These are phyloP conservation scores for Coccomyxa sp. DNA, from an alignment of 139 green algal genomes.

Conservation along the genomic window DNA sequence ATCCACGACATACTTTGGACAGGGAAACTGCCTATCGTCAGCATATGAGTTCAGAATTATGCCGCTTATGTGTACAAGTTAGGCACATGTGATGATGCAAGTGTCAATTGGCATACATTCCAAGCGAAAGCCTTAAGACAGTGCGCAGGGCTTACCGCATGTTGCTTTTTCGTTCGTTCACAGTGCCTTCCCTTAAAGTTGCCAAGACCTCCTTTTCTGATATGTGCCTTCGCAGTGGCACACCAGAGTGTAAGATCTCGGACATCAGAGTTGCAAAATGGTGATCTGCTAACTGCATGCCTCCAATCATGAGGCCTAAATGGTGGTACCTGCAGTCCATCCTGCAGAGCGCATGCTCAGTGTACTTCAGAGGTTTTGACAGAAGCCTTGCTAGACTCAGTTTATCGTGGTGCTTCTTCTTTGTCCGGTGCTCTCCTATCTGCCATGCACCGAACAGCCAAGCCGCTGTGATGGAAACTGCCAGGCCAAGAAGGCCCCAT, in stretches of 20 bases:
- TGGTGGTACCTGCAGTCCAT: slow-evolving; percentile 43
- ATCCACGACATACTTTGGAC: slow-evolving; percentile 45
- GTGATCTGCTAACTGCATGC: no score
- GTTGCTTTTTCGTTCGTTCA: slow-evolving; percentile 39
- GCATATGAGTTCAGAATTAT: neutral
- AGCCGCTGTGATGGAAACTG: slow-evolving; percentile 13
- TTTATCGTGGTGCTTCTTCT: slow-evolving; percentile 13
- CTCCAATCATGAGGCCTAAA: no score
- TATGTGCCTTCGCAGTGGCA: slow-evolving; percentile 24
- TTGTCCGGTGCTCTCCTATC: neutral
- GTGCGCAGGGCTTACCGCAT: neutral
- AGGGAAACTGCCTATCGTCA: slow-evolving; percentile 18
- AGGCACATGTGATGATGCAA: no score
- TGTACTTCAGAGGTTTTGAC: slow-evolving; percentile 24
- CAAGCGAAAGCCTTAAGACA: no score
- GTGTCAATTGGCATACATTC: no score
- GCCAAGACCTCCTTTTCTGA: slow-evolving; percentile 16
- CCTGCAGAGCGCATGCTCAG: slow-evolving; percentile 40
- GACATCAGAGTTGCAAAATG: no score
- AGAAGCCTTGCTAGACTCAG: slow-evolving; percentile 17
- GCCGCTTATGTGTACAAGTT: no score
- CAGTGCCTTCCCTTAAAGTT: slow-evolving; percentile 19
- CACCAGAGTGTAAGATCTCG: neutral
- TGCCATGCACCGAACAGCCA: slow-evolving; percentile 2
- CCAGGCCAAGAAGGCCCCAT: slow-evolving; percentile 7